A percentile compares a stretch with the other conserved stretches of the same genome.
Conservation (phyloP, 352 stramenopile genomes). For the Globisporangium okanoganense region DNA sequence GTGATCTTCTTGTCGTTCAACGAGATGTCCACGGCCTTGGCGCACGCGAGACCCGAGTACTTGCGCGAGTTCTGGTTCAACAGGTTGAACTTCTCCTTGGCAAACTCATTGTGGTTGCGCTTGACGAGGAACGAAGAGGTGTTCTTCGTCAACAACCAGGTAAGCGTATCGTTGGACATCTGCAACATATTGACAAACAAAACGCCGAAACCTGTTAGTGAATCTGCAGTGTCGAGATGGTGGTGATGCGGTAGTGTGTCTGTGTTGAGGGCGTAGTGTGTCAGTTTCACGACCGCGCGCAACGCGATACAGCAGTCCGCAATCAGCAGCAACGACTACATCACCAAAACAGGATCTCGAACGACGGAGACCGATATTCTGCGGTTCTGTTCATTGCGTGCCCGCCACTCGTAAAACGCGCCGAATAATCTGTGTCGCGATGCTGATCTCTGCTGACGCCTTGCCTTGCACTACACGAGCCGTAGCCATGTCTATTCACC, state of each 20-base stretch:
- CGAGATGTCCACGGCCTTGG: constrained; percentile 91
- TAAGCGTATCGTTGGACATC: constrained; percentile 93
- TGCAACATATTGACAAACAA: constrained; percentile 15
- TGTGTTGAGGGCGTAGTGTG: neutral
- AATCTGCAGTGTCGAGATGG: neutral
- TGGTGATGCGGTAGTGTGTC: neutral
- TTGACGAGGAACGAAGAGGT: constrained; percentile 97
- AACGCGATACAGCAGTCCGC: neutral
- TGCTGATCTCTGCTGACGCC: neutral
- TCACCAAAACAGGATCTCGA: neutral
- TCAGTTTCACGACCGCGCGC: neutral
- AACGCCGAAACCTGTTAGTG: neutral
- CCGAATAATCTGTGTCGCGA: neutral
- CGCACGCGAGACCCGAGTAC: constrained; percentile 94
- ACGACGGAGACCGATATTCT: neutral
- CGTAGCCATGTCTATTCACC: neutral
- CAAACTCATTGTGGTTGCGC: constrained; percentile 88
- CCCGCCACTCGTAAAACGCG: neutral
- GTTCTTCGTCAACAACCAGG: constrained; percentile 96
- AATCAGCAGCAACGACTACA: neutral
- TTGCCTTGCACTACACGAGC: neutral
- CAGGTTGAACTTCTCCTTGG: constrained; percentile 95
- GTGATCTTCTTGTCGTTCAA: constrained; percentile 86
- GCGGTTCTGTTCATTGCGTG: neutral
- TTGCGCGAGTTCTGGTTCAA: constrained; percentile 95